Base-by-base conservation (phyloP, 116 monocot species). In the Zostera marina region DNA sequence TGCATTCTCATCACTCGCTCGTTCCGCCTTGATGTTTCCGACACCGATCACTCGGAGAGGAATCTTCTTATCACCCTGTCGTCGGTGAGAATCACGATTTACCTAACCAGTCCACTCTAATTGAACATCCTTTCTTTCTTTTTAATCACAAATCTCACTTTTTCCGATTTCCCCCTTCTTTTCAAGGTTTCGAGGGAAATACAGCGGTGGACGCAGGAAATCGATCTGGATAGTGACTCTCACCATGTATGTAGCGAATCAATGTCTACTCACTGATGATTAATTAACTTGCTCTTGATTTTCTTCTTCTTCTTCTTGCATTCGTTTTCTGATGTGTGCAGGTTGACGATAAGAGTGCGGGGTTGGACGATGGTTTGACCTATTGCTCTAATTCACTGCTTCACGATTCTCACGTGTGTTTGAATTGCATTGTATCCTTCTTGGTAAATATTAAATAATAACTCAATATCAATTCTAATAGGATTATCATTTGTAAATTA, bases 361-460 rank as follows among this genome's bases (percentile, higher is more conserved):
- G 12, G n/a, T 13, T 20, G 12, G 39, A 42, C 42, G 56, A 66
- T 56, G 41, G 56, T 47, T 47, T 53, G 10, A 4, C 24, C 7
- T 56, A 1, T 15, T 64, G 15, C 26, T 44, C 5, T 11, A 41
- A 38, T 32, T 9, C 23, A 46, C 44, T 48, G 20, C 49, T 63
- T 65, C 20, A 41, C 7, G 25, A 45, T 60, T 66, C 66, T n/a
- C 53, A 69, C 32, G 62, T 24, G 11, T 92, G 86, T 69, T 64
- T 83, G 54, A 15, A 53, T 63, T 82, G 80, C 56, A 65, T 78
- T 24, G 41, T 74, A 41, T 67, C 73, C 20, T 22, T 58, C 21
- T 52, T 80, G 74, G 92, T 92, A 77, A 70, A 66, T n/a, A n/a
- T n/a, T n/a, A n/a, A n/a, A n/a, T n/a, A n/a, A n/a, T 70, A 38